phyloP scores from a whole-genome alignment of 805 yeast genomes.

The Torulaspora quercuum region DNA sequence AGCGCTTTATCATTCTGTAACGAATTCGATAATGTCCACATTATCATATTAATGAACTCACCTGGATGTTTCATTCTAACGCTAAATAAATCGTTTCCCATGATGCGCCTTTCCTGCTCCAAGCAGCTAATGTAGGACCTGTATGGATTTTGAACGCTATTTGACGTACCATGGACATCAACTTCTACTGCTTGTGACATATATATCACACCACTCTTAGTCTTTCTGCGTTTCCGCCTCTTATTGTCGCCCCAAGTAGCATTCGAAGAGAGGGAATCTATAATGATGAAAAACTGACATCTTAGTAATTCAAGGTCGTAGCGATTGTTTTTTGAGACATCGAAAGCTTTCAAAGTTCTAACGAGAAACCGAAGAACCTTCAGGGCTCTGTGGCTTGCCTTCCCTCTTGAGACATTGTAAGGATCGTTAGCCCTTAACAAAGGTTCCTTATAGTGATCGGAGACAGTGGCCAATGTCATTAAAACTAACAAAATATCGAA shows the following conservation, averaged over 20 bases:
- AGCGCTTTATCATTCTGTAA: conserved; percentile 13
- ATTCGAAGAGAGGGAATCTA: conserved; percentile 20
- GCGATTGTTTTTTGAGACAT: conserved; percentile 12
- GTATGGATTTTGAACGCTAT: conserved; percentile 15
- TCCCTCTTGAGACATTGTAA: conserved; percentile 27
- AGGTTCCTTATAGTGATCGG: conserved; percentile 31
- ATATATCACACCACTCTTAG: conserved; percentile 13
- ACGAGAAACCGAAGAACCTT: conserved; percentile 30
- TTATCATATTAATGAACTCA: conserved; percentile 27
- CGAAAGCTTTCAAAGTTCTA: conserved; percentile 19
- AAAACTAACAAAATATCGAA: conserved; percentile 35
- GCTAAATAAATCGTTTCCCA: conserved; percentile 25
- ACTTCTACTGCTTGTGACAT: conserved; percentile 1
- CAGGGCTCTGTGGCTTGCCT: conserved; percentile 36
- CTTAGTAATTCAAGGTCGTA: conserved; percentile 28
- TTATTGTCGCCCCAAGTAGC: conserved; percentile 6
- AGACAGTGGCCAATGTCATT: conserved; percentile 39
- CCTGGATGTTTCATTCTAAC: conserved; percentile 22
- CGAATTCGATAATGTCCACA: conserved; percentile 30
- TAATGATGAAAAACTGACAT: conserved; percentile 32
- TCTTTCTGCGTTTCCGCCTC: conserved; percentile 17
- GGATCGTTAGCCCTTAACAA: conserved; percentile 29
- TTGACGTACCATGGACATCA: conserved; percentile 1
- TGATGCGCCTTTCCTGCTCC: conserved; percentile 19
- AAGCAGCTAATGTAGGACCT: conserved; percentile 27